A percentile compares a stretch with the other conserved stretches of the same genome.
phyloP scores from a whole-genome alignment of 2,329 filamentous ascomycete genomes.

The Calonectria pteridis region DNA sequence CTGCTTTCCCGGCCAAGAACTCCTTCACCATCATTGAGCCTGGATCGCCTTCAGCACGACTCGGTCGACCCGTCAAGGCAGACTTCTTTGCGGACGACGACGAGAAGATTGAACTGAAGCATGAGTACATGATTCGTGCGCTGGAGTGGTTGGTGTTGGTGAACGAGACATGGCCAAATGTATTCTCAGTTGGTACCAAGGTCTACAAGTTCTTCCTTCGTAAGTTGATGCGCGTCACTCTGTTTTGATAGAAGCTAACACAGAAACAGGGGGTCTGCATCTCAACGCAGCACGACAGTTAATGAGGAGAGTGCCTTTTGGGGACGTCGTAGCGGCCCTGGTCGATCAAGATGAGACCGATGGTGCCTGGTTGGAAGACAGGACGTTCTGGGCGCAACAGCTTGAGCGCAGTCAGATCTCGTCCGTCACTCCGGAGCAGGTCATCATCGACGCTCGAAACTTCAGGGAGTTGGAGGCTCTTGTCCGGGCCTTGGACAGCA shows the following conservation, averaged over 20 bases:
- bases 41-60: conserved; percentile 46
- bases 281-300: conserved; percentile 68
- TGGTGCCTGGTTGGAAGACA: conserved; percentile 54
- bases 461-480: conserved; percentile 78
- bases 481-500: conserved; percentile 72
- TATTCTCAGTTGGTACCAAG: conserved; percentile 75
- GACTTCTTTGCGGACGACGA: conserved; percentile 78
- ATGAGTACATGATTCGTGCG: conserved; percentile 80
- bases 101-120: conserved; percentile 67
- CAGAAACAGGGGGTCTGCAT: conserved; percentile 58
- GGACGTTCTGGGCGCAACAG: conserved; percentile 55
- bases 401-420: conserved; percentile 51
- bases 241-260: conserved; percentile 20
- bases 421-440: conserved; percentile 54
- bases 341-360: conserved; percentile 53
- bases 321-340: conserved; percentile 59
- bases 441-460: conserved; percentile 69
- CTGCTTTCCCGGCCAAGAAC: conserved; percentile 54
- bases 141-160: conserved; percentile 88
- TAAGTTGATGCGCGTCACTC: conserved; percentile 63
- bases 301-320: conserved; percentile 63
- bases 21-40: conserved; percentile 66
- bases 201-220: conserved; percentile 88
- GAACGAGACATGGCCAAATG: conserved; percentile 77
- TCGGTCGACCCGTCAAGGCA: conserved; percentile 74